A percentile compares a stretch with the other conserved stretches of the same genome.
phyloP scores from a whole-genome alignment of 1,284 basidiomycete genomes.

The Abortiporus biennis region DNA sequence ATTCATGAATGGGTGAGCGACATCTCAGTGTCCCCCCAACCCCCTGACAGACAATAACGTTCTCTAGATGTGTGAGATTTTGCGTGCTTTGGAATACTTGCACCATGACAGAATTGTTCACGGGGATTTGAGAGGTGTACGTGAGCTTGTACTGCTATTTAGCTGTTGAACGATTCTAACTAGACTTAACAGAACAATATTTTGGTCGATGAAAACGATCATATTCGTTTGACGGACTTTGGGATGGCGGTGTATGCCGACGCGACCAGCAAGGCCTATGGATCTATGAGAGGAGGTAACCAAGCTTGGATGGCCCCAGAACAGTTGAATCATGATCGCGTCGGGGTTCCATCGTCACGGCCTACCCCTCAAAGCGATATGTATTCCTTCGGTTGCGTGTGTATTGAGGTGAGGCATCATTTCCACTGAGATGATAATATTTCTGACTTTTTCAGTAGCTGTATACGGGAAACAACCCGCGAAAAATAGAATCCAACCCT shows the following conservation, averaged over 20 bases:
- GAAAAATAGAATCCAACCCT: too few relatives aligned
- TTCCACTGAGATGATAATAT: too few relatives aligned
- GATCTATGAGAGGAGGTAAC: not conserved
- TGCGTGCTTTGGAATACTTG: not conserved
- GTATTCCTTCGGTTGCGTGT: not conserved
- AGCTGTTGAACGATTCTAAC: slow-evolving; percentile 6
- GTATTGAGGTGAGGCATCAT: slow-evolving; percentile 4
- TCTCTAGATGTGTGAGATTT: not conserved
- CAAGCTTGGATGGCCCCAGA: slow-evolving; percentile 2
- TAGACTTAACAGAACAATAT: not conserved
- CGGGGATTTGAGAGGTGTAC: not conserved
- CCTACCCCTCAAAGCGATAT: slow-evolving; percentile 1
- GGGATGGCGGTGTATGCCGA: not conserved
- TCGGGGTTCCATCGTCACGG: not conserved
- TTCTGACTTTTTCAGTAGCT: too few relatives aligned
- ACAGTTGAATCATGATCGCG: not conserved
- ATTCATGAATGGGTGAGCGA: too few relatives aligned
- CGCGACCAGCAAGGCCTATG: not conserved
- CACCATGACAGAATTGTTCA: not conserved
- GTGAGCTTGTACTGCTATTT: not conserved
- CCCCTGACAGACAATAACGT: too few relatives aligned
- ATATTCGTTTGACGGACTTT: slow-evolving; percentile 2
- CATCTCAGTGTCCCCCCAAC: too few relatives aligned
- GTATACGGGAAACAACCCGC: too few relatives aligned
- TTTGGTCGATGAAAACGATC: not conserved